Evolutionary conservation across 805 yeast species (phyloP).

Genomic region (Grigorovia yakushimaensis): DNA sequence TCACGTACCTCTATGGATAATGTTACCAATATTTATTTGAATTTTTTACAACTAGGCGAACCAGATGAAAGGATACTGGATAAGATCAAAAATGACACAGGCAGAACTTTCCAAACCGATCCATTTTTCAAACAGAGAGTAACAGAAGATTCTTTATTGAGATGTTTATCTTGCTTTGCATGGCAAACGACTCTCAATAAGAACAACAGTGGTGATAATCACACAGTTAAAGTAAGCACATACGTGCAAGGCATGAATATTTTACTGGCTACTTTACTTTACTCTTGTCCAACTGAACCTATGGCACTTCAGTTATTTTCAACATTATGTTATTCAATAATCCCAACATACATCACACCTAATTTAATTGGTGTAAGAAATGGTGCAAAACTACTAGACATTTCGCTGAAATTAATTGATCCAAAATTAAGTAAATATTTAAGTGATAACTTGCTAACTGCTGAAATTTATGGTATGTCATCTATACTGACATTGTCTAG

Average conservation of each 20-base stretch:
- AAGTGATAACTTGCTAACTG: constrained; percentile 43
- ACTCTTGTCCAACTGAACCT: constrained; percentile 68
- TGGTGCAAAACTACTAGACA: constrained; percentile 63
- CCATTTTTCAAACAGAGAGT: constrained; percentile 52
- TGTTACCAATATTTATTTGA: constrained; percentile 44
- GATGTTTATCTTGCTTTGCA: constrained; percentile 70
- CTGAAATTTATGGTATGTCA: constrained; percentile 81
- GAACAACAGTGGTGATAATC: neutral
- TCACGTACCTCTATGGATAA: constrained; percentile 50
- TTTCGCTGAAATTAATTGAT: constrained; percentile 61
- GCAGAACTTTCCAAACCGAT: constrained; percentile 75
- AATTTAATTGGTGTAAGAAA: constrained; percentile 74
- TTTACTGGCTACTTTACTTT: constrained; percentile 73
- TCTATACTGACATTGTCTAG: constrained; percentile 78
- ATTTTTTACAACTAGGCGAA: constrained; percentile 46
- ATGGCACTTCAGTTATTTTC: constrained; percentile 72
- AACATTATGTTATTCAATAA: constrained; percentile 47
- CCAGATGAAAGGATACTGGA: constrained; percentile 41
- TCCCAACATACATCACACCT: constrained; percentile 72
- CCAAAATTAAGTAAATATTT: constrained; percentile 51
- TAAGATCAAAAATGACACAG: constrained; percentile 78
- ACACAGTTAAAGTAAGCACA: constrained; percentile 13
- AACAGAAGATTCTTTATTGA: constrained; percentile 53
- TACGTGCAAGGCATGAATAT: constrained; percentile 95
- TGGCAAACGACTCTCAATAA: constrained; percentile 28